Conservation (phyloP, 1,284 basidiomycete genomes). For the Boletus sp. region DNA sequence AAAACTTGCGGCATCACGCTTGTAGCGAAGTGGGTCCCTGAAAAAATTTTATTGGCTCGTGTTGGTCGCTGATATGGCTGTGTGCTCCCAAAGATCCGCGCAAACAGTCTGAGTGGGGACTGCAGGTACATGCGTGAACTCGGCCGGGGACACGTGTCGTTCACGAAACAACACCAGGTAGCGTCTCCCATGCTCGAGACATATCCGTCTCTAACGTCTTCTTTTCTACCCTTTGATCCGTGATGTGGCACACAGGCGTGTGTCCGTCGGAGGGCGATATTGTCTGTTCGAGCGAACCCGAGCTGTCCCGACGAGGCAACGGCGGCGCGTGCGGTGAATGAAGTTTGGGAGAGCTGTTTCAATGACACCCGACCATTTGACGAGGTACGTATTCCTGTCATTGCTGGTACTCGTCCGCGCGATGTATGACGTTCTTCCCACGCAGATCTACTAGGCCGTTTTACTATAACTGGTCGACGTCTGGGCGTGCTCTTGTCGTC, state of each 20-base stretch:
- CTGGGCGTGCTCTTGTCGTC: too few relatives aligned
- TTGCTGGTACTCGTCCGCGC: neutral
- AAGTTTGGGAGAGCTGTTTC: constrained; percentile 96
- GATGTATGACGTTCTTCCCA: constrained; percentile 16
- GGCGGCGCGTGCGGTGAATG: constrained; percentile 88
- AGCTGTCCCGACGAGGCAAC: constrained; percentile 72
- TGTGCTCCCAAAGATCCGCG: constrained; percentile 71
- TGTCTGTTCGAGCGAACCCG: constrained; percentile 80
- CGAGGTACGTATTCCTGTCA: constrained; percentile 60
- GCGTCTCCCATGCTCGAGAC: constrained; percentile 10
- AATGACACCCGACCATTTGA: constrained; percentile 95
- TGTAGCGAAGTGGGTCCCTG: constrained; percentile 81
- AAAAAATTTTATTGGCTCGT: neutral
- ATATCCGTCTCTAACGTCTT: constrained; percentile 11
- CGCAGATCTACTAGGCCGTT: constrained; percentile 31
- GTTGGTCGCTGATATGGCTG: too few relatives aligned
- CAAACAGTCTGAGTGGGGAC: constrained; percentile 90
- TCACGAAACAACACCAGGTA: constrained; percentile 94
- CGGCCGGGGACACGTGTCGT: constrained; percentile 67
- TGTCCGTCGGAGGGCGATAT: constrained; percentile 81
- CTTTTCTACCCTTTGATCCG: constrained; percentile 6
- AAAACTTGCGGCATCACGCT: constrained; percentile 87
- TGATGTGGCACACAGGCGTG: constrained; percentile 56
- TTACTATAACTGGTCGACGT: neutral
- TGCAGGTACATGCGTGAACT: constrained; percentile 83